Percentiles rank a stretch among this genome's conserved stretches.
Evolutionary conservation across 2,329 filamentous ascomycete species (phyloP).

Genomic region (Didymella pinodella): DNA sequence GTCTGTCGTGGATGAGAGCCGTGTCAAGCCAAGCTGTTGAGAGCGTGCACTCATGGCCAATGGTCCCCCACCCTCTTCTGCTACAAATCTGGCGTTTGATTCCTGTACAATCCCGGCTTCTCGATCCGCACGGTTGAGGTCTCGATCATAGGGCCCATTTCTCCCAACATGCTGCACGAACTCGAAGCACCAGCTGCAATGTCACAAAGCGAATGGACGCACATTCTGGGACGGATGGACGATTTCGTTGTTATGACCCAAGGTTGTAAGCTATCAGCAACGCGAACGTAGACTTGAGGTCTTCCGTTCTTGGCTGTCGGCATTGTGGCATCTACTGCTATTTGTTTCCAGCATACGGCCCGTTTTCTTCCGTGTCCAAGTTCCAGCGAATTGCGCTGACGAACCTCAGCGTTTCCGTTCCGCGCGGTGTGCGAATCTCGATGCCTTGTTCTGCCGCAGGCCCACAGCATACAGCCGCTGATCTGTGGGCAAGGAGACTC

Average conservation of each 20-base stretch:
- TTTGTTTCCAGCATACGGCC: neutral
- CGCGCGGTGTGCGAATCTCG: neutral
- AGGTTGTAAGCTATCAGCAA: neutral
- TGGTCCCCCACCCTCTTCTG: conserved; percentile 17
- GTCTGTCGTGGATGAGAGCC: conserved; percentile 2
- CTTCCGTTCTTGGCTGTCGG: neutral
- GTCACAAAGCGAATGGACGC: conserved; percentile 9
- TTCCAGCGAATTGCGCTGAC: neutral
- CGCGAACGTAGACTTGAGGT: neutral
- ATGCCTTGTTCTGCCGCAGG: neutral
- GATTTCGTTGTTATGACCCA: neutral
- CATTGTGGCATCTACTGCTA: neutral
- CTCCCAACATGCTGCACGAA: conserved; percentile 8
- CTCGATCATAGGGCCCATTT: conserved; percentile 3
- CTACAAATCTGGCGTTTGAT: conserved; percentile 1
- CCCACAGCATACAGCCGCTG: neutral
- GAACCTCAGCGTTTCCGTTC: neutral
- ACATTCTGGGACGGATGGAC: neutral
- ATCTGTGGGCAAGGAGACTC: neutral
- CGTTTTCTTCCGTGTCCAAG: neutral
- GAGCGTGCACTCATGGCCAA: conserved; percentile 15
- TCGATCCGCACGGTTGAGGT: neutral
- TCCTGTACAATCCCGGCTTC: conserved; percentile 3
- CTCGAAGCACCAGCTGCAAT: conserved; percentile 17
- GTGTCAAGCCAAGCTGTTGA: conserved; percentile 3